Conservation (phyloP, 1,284 basidiomycete species). For the Leccinum pachyderme region DNA sequence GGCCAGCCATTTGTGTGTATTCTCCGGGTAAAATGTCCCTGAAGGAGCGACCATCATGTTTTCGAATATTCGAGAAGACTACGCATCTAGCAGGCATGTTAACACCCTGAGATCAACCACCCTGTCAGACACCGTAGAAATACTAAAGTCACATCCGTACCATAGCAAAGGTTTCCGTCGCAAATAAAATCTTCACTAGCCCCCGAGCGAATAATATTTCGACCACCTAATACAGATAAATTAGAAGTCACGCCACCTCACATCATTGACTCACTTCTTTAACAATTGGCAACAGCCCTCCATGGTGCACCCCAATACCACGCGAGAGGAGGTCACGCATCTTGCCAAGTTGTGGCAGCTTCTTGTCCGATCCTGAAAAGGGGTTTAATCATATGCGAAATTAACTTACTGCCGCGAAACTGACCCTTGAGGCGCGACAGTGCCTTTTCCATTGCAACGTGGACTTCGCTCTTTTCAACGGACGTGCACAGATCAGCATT, state of each 20-base stretch:
- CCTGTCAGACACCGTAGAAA: constrained; percentile 6
- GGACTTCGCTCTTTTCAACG: constrained; percentile 94
- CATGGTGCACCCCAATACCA: constrained; percentile 97
- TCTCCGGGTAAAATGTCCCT: constrained; percentile 87
- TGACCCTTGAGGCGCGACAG: constrained; percentile 87
- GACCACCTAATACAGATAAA: constrained; percentile 64
- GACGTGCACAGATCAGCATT: constrained; percentile 88
- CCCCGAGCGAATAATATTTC: constrained; percentile 96
- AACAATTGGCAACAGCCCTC: constrained; percentile 93
- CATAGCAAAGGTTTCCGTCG: constrained; percentile 99
- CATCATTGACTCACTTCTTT: constrained; percentile 70
- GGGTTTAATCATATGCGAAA: constrained; percentile 6
- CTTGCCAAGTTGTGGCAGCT: constrained; percentile 90
- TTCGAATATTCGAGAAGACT: constrained; percentile 93
- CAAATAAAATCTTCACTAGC: constrained; percentile 95
- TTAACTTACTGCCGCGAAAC: constrained; percentile 1
- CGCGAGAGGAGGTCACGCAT: constrained; percentile 91
- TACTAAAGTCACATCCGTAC: constrained; percentile 41
- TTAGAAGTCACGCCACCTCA: not conserved
- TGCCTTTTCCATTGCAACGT: constrained; percentile 92
- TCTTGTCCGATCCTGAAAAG: constrained; percentile 78
- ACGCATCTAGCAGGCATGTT: constrained; percentile 99
- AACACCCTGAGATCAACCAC: constrained; percentile 66
- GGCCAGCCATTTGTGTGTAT: constrained; percentile 99
- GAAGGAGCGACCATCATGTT: constrained; percentile 94